Percentiles rank a stretch among this genome's conserved stretches.
phyloP scores from a whole-genome alignment of 2,329 filamentous ascomycete species.

The Chrysoporthe puriensis region DNA sequence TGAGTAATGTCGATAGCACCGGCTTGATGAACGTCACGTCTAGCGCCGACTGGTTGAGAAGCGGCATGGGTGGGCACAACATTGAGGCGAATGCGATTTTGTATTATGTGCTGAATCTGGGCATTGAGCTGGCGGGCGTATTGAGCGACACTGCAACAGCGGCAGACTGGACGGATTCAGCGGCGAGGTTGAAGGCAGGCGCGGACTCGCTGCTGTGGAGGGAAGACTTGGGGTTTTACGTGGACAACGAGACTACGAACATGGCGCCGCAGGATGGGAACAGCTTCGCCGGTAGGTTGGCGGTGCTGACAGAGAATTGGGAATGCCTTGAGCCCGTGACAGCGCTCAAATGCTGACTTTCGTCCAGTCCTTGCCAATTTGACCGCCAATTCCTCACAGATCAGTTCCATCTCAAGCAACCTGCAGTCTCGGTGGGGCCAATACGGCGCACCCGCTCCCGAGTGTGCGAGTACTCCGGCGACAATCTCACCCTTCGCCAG shows the following conservation, averaged over 20 bases:
- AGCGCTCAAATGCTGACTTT: neutral
- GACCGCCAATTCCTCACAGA: slow-evolving; percentile 20
- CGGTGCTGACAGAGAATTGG: neutral
- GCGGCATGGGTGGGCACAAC: slow-evolving; percentile 54
- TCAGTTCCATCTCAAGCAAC: slow-evolving; percentile 22
- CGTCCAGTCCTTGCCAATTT: slow-evolving; percentile 22
- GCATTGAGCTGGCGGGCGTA: slow-evolving; percentile 49
- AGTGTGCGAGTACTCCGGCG: slow-evolving; percentile 36
- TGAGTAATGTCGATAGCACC: slow-evolving; percentile 38
- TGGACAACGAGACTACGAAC: slow-evolving; percentile 30
- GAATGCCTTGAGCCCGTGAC: neutral
- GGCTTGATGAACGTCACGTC: slow-evolving; percentile 54
- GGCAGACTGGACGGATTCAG: slow-evolving; percentile 13
- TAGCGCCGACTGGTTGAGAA: slow-evolving; percentile 55
- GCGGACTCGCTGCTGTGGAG: slow-evolving; percentile 25
- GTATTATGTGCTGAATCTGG: slow-evolving; percentile 55
- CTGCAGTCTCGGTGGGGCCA: slow-evolving; percentile 30
- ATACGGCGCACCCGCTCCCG: slow-evolving; percentile 33
- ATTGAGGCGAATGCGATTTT: slow-evolving; percentile 56
- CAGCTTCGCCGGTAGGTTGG: slow-evolving; percentile 26
- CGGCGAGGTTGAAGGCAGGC: slow-evolving; percentile 21
- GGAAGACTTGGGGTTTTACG: slow-evolving; percentile 29
- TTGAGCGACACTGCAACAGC: slow-evolving; percentile 39
- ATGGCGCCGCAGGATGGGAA: slow-evolving; percentile 31
- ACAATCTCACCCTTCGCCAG: slow-evolving; percentile 43